Evolutionary conservation across 2,329 filamentous ascomycete species (phyloP).

Genomic region (Exserohilum turcica): DNA sequence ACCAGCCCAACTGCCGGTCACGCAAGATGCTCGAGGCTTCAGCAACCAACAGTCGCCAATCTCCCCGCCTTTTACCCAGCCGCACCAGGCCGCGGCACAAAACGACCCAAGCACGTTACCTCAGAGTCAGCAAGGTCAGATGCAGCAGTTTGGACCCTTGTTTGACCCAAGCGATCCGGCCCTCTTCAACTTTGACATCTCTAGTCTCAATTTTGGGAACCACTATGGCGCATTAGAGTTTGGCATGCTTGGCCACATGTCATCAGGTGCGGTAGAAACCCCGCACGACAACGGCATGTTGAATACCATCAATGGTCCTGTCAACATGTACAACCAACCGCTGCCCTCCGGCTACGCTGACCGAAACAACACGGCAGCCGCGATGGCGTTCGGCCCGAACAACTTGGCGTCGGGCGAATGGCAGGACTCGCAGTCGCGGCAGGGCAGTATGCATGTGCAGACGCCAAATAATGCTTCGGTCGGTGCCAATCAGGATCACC

Average conservation of each 20-base stretch:
- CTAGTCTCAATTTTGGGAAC: conserved; percentile 92
- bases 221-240: conserved; percentile 96
- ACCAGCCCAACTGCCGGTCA: conserved; percentile 49
- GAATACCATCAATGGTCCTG: conserved; percentile 40
- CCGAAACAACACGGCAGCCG: conserved; percentile 35
- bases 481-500: conserved; percentile 40
- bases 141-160: conserved; percentile 60
- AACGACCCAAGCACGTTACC: conserved; percentile 55
- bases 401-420: conserved; percentile 40
- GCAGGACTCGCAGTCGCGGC: conserved; percentile 48
- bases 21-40: conserved; percentile 59
- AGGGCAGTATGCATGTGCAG: conserved; percentile 53
- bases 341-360: conserved; percentile 40
- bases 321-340: conserved; percentile 49
- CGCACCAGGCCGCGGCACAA: conserved; percentile 53
- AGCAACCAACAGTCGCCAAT: conserved; percentile 73
- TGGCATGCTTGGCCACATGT: conserved; percentile 95
- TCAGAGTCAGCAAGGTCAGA: conserved; percentile 45
- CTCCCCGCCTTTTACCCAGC: conserved; percentile 72
- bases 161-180: conserved; percentile 93
- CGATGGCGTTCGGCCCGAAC: conserved; percentile 35
- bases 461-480: conserved; percentile 50
- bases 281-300: conserved; percentile 62
- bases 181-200: conserved; percentile 93
- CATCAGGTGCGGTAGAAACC: conserved; percentile 83